Percentiles rank a stretch among this genome's conserved stretches.
Conservation (phyloP, 441 rosid species). For the Adansonia madagascariensis region DNA sequence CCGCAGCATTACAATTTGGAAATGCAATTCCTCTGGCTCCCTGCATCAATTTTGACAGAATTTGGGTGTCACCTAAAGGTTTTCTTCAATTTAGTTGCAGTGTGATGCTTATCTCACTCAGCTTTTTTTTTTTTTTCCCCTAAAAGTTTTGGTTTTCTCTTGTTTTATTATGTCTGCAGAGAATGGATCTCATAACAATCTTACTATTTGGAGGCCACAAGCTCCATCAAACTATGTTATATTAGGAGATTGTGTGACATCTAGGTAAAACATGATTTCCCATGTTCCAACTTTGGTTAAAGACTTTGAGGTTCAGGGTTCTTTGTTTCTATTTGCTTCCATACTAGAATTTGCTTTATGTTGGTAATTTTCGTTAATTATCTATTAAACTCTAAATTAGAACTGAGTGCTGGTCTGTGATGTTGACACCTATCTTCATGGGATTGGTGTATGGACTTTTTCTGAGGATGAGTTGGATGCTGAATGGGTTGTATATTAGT, state of each 20-base stretch:
- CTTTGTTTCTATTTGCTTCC: slow-evolving; percentile 19
- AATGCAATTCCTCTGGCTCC: slow-evolving; percentile 85
- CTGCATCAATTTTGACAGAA: slow-evolving; percentile 81
- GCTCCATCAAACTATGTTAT: slow-evolving; percentile 97
- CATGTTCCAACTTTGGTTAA: neutral
- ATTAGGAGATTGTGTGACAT: slow-evolving; percentile 98
- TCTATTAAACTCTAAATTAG: slow-evolving; percentile 6
- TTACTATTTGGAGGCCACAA: slow-evolving; percentile 97
- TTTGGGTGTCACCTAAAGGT: slow-evolving; percentile 98
- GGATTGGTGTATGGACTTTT: neutral
- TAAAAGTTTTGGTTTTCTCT: neutral
- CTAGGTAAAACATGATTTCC: slow-evolving; percentile 60
- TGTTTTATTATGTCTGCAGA: slow-evolving; percentile 51
- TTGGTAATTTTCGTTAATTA: slow-evolving; percentile 15
- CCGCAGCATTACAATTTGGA: slow-evolving; percentile 88
- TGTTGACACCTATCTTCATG: slow-evolving; percentile 3
- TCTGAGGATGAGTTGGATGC: slow-evolving; percentile 5
- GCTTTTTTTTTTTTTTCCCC: neutral
- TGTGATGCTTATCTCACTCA: slow-evolving; percentile 20
- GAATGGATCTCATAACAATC: slow-evolving; percentile 71
- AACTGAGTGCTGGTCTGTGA: neutral
- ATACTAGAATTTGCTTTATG: slow-evolving; percentile 10
- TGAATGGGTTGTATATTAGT: slow-evolving; percentile 16
- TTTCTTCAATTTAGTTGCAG: slow-evolving; percentile 27
- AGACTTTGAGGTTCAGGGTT: slow-evolving; percentile 11